Conservation (phyloP, 2,329 filamentous ascomycete genomes). For the Raffaelea albimanens region DNA sequence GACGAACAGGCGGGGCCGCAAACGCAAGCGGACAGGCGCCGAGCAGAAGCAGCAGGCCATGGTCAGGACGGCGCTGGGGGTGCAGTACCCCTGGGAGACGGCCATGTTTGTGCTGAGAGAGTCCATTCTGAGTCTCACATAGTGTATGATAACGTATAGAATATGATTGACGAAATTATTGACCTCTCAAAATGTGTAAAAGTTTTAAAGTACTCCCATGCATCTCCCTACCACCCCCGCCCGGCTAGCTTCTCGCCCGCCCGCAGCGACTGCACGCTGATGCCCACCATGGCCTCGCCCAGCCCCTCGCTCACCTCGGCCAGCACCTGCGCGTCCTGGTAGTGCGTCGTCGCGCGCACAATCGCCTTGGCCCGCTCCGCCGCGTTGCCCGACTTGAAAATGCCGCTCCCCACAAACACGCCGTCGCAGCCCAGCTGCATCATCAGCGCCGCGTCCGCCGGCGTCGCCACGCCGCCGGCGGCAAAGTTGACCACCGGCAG, state of each 20-base stretch:
- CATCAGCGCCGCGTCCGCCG: constrained; percentile 90
- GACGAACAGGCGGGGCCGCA: too few species aligned
- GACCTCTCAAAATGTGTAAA: too few species aligned
- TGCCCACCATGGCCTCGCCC: constrained; percentile 97
- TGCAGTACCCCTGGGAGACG: too few species aligned
- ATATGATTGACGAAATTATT: too few species aligned
- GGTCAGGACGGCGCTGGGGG: too few species aligned
- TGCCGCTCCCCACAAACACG: constrained; percentile 92
- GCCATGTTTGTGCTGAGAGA: too few species aligned
- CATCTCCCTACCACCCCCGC: background rate
- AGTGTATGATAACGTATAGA: too few species aligned
- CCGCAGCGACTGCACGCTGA: constrained; percentile 43
- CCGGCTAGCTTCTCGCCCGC: background rate
- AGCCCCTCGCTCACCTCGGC: constrained; percentile 81
- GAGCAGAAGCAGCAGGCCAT: too few species aligned
- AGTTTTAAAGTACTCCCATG: too few species aligned
- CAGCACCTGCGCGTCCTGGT: constrained; percentile 71
- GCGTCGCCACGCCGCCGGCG: constrained; percentile 97
- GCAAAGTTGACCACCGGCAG: constrained; percentile 97
- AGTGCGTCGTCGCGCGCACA: constrained; percentile 89
- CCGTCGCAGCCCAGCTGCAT: constrained; percentile 99
- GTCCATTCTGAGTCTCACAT: too few species aligned
- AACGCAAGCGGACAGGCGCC: too few species aligned
- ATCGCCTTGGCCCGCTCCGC: constrained; percentile 87
- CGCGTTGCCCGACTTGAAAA: constrained; percentile 94